phyloP scores from a whole-genome alignment of 1,284 basidiomycete genomes.

The Flammula alnicola region DNA sequence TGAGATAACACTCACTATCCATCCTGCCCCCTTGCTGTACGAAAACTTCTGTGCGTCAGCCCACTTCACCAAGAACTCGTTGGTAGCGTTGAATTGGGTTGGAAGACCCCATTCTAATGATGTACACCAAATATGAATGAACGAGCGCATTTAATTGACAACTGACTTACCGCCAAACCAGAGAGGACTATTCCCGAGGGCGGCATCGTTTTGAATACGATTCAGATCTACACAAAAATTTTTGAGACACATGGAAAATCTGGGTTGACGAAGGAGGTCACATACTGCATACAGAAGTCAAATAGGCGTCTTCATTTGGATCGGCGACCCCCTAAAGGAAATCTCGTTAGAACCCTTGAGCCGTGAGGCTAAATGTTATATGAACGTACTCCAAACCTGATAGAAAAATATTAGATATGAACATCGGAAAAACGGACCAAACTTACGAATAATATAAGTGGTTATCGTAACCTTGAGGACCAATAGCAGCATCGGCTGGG shows the following conservation, averaged over 20 bases:
- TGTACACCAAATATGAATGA: not conserved
- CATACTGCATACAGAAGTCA: conserved; percentile 72
- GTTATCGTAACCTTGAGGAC: conserved; percentile 77
- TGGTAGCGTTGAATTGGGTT: conserved; percentile 67
- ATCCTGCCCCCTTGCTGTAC: conserved; percentile 67
- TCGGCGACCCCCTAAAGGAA: conserved; percentile 65
- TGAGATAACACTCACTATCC: conserved; percentile 56
- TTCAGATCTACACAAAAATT: conserved; percentile 46
- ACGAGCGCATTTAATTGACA: not conserved
- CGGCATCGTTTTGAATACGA: conserved; percentile 53
- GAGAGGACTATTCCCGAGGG: conserved; percentile 54
- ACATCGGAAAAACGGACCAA: not conserved
- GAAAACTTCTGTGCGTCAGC: conserved; percentile 80
- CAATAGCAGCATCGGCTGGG: conserved; percentile 67
- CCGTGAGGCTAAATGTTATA: not conserved
- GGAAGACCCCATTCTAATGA: conserved; percentile 68
- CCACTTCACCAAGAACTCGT: conserved; percentile 69
- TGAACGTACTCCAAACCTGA: conserved; percentile 60
- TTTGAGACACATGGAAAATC: not conserved
- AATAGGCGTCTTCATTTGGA: conserved; percentile 64
- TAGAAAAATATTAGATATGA: not conserved
- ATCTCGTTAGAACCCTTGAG: not conserved
- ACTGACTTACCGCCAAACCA: conserved; percentile 59
- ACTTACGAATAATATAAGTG: conserved; percentile 77
- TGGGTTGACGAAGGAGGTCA: conserved; percentile 5